Evolutionary conservation across 139 green algal species (phyloP).

Genomic region (Coelastrella sp.): DNA sequence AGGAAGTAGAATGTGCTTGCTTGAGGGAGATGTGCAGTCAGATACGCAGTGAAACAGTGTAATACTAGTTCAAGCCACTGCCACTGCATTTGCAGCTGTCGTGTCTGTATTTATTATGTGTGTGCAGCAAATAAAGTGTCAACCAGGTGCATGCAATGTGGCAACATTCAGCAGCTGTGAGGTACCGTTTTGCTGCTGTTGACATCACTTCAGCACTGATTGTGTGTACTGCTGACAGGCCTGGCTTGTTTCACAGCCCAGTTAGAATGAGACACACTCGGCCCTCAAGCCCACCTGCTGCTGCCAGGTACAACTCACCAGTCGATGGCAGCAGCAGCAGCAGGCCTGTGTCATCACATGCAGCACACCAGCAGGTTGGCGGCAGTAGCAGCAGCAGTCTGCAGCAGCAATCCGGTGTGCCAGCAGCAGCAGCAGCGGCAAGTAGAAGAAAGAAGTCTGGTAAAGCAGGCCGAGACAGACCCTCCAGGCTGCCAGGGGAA

Average conservation of each 20-base stretch:
- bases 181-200: no score
- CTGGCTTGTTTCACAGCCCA: conserved; percentile 23
- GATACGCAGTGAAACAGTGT: no score
- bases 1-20: background rate
- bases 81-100: background rate
- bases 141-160: background rate
- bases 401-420: background rate
- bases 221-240: background rate
- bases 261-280: background rate
- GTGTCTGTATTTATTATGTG: background rate
- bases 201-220: background rate
- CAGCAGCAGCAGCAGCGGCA: background rate
- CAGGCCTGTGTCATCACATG: background rate
- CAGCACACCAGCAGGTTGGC: background rate
- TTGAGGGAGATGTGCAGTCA: background rate
- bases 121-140: background rate
- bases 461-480: background rate
- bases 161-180: no score
- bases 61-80: background rate
- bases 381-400: background rate
- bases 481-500: background rate
- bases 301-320: background rate
- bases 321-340: background rate
- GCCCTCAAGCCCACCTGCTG: background rate
- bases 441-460: background rate